Base-by-base conservation (phyloP, 1,139 yeast genomes). In the Geotrichum aggregatum region DNA sequence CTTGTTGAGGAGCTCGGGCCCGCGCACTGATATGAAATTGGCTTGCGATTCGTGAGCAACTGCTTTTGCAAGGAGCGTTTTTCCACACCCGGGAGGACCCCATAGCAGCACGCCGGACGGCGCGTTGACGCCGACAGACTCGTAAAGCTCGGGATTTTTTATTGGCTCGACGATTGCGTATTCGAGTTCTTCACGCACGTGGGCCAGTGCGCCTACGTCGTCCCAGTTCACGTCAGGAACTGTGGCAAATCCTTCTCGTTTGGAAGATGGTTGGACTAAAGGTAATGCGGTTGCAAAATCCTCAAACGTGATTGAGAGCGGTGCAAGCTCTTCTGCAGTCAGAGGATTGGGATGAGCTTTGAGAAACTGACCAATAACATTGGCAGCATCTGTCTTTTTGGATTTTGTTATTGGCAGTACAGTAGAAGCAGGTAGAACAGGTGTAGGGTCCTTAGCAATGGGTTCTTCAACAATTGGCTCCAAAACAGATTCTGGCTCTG, bases 81-180 rank as follows among this genome's bases (percentile, higher is more conserved):
- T 92, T 76, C 98, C 98, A 73, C 98, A 92, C 21, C 98, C 98
- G 1, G 98, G 98, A 1, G 98, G 99, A 0, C 99, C 99, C 98
- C 98, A 92, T 76, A 92, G 78, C 19, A 92, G 72, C 0, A 92
- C 98, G 52, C 99, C 99, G 0, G 97, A 91, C 1, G 98, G 98
- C 0, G 97, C 96, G 51, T 89, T 81, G 36, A 92, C 91, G 68
- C 99, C 99, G 8, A 92, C 97, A 58, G 84, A 82, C 58, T 82
- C 82, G 65, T 86, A 92, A 18, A 92, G 72, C 59, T 91, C 97
- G 1, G 99, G 99, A 59, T 89, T 81, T 62, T 85, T 84, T 60
- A 92, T 91, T 1, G 98, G 98, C 66, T 91, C 98, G 1, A 94
- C 98, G 58, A 92, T 89, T 18, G 98, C 95, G 92, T 91, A 89